phyloP scores from a whole-genome alignment of 345 rosid genomes.

The rapeseed (Brassica napus) region Da-Ae NC_063452.1:51196501-51197000 shows the following conservation, averaged over 20 bases:
- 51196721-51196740: too few species aligned
- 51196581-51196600: not conserved
- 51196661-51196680: not conserved
- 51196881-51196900: too few species aligned
- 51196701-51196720: too few species aligned
- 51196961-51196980: not conserved
- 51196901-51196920: not conserved
- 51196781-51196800: too few species aligned
- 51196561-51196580: slow-evolving; percentile 25
- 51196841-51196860: too few species aligned
- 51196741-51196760: too few species aligned
- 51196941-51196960: slow-evolving; percentile 2
- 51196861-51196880: too few species aligned
- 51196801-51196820: too few species aligned
- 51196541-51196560: not conserved
- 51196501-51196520: slow-evolving; percentile 25
- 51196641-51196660: slow-evolving; percentile 4
- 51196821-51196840: too few species aligned
- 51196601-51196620: not conserved
- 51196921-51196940: not conserved
- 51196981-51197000: not conserved
- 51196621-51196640: slow-evolving; percentile 17
- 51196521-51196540: not conserved
- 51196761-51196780: too few species aligned
- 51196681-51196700: not conserved